A percentile compares a stretch with the other conserved stretches of the same genome.
Conservation (phyloP, 306 rosid genomes). For the Inga laurina region DNA sequence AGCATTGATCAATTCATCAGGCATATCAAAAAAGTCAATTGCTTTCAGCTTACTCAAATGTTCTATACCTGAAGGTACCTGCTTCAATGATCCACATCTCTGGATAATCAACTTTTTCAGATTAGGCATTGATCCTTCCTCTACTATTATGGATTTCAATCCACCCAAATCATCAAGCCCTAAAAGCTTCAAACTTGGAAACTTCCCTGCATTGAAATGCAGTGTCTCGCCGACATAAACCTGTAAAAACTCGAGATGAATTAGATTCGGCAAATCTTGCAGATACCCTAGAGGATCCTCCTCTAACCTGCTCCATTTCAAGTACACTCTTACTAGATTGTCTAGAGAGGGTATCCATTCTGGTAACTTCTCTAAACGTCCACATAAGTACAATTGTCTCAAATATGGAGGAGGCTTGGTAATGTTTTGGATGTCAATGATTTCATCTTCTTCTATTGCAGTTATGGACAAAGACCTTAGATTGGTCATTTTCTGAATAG, state of each 20-base stretch:
- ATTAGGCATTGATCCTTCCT: conserved; percentile 69
- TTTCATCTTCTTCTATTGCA: conserved; percentile 40
- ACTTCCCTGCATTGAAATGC: conserved; percentile 51
- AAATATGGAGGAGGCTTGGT: conserved; percentile 49
- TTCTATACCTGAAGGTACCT: conserved; percentile 65
- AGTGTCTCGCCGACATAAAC: conserved; percentile 53
- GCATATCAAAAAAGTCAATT: conserved; percentile 76
- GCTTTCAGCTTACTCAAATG: conserved; percentile 52
- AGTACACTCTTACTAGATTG: conserved; percentile 28
- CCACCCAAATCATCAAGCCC: conserved; percentile 61
- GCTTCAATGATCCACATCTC: conserved; percentile 47
- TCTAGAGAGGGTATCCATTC: conserved; percentile 43
- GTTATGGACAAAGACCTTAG: conserved; percentile 44
- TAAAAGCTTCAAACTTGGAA: conserved; percentile 62
- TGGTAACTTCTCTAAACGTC: conserved; percentile 51
- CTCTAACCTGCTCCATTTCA: conserved; percentile 48
- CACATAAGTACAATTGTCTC: conserved; percentile 40
- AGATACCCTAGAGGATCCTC: conserved; percentile 49
- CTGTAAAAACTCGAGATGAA: conserved; percentile 54
- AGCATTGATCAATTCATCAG: conserved; percentile 46
- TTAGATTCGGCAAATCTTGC: conserved; percentile 50
- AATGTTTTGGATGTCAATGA: conserved; percentile 48
- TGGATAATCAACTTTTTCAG: conserved; percentile 65
- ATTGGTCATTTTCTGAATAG: conserved; percentile 46
- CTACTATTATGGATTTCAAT: conserved; percentile 42